Evolutionary conservation across 371 early-diverging fungal genomes (phyloP).

Genomic region (Mortierella sp.): DNA sequence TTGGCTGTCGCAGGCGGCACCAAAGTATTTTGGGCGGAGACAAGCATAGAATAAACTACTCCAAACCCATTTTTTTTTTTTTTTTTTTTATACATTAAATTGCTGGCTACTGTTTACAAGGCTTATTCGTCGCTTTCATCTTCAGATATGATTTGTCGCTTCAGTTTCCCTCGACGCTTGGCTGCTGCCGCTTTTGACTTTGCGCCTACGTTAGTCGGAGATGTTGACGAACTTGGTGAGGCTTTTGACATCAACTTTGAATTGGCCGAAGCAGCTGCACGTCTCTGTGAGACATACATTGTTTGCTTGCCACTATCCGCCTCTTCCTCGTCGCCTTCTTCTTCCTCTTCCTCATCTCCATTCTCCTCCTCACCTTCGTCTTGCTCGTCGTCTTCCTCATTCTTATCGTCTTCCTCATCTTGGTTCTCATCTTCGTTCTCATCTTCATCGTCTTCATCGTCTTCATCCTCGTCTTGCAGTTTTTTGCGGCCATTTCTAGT

Average conservation of each 20-base stretch:
- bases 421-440: constrained; percentile 9
- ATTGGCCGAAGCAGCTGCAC: constrained; percentile 47
- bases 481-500: constrained; percentile 22
- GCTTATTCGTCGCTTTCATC: constrained; percentile 26
- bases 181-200: constrained; percentile 20
- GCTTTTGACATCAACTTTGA: constrained; percentile 37
- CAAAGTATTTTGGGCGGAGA: constrained; percentile 63
- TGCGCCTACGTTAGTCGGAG: constrained; percentile 5
- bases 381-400: background rate
- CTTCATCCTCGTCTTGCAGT: constrained; percentile 27
- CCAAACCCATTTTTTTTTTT: background rate
- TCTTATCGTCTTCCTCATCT: constrained; percentile 7
- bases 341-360: constrained; percentile 19
- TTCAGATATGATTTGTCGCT: constrained; percentile 20
- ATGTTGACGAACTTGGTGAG: constrained; percentile 24
- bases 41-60: constrained; percentile 11
- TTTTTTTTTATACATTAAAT: background rate
- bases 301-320: constrained; percentile 27
- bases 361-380: constrained; percentile 21
- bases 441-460: constrained; percentile 16
- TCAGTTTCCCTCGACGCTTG: constrained; percentile 19
- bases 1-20: constrained; percentile 89
- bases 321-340: constrained; percentile 30
- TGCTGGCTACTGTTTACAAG: constrained; percentile 3
- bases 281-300: constrained; percentile 34